phyloP scores from a whole-genome alignment of 495 filamentous ascomycete species.

The Penicillium bialowiezense region DNA sequence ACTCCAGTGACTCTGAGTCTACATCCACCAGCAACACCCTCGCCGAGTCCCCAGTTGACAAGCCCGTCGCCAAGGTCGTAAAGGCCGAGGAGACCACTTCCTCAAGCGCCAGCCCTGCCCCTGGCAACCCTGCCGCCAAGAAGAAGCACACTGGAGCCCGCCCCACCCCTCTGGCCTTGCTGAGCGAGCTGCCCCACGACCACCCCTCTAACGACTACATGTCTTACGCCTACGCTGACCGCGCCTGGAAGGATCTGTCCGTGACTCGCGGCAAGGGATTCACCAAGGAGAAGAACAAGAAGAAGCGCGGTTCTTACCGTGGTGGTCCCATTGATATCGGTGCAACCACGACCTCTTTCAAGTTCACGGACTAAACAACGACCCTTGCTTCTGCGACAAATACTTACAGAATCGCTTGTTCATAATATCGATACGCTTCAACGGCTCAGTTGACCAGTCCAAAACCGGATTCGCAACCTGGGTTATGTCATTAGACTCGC shows the following conservation, averaged over 20 bases:
- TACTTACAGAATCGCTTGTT: not conserved
- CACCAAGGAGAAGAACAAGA: conserved; percentile 99
- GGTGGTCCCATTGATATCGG: conserved; percentile 78
- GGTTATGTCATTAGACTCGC: too few relatives aligned
- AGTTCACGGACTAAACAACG: conserved; percentile 72
- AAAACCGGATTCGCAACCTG: too few relatives aligned
- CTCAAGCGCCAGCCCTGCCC: conserved; percentile 43
- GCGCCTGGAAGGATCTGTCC: conserved; percentile 80
- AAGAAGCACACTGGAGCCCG: conserved; percentile 52
- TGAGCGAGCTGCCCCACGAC: conserved; percentile 43
- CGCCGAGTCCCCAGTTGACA: conserved; percentile 30
- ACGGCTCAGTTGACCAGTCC: not conserved
- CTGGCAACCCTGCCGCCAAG: conserved; percentile 39
- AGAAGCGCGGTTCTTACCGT: conserved; percentile 77
- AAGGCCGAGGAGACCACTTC: conserved; percentile 30
- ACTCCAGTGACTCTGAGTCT: conserved; percentile 21
- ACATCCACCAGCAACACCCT: conserved; percentile 34
- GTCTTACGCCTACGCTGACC: conserved; percentile 82
- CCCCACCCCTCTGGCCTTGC: conserved; percentile 43
- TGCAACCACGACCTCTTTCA: conserved; percentile 63
- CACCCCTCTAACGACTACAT: conserved; percentile 70
- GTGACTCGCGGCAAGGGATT: conserved; percentile 95
- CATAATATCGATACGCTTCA: not conserved
- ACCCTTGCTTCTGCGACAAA: not conserved
- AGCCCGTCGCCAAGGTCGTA: conserved; percentile 19